These are phyloP conservation scores for Nyssa sinensis DNA, from an alignment of 148 eudicot genomes.

Conservation along the genomic window DNA sequence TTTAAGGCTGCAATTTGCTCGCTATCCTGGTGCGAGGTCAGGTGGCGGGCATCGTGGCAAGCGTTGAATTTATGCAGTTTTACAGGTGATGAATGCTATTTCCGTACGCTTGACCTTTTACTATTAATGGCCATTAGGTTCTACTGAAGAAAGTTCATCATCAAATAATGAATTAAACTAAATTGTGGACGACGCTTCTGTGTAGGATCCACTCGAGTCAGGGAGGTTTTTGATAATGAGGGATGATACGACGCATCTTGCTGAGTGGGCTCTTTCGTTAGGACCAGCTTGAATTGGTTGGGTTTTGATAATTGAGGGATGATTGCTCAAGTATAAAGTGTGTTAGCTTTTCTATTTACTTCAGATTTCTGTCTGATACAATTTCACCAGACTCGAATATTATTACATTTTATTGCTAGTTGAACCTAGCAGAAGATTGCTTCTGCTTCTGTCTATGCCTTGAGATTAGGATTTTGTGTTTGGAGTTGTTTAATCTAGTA, in stretches of 20 bases:
- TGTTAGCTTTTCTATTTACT: not conserved
- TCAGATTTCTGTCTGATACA: not conserved
- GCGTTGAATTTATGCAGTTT: constrained; percentile 44
- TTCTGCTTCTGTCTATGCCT: not conserved
- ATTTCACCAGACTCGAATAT: not conserved
- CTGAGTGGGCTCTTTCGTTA: constrained; percentile 26
- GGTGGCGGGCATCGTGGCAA: constrained; percentile 81
- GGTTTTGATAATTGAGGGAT: constrained; percentile 12
- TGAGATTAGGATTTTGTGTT: not conserved
- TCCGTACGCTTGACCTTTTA: constrained; percentile 33
- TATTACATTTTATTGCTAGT: not conserved
- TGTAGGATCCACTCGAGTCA: constrained; percentile 57
- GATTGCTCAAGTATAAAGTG: not conserved
- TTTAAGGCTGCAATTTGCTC: constrained; percentile 82
- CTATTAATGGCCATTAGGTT: constrained; percentile 26
- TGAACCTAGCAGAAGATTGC: not conserved
- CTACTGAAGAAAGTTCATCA: constrained; percentile 18
- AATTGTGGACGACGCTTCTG: constrained; percentile 37
- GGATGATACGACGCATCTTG: constrained; percentile 23
- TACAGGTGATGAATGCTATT: constrained; percentile 57
- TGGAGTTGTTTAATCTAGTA: not conserved
- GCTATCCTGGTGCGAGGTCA: constrained; percentile 85
- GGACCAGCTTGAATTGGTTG: constrained; percentile 26
- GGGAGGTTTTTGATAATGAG: constrained; percentile 33
- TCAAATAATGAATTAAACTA: constrained; percentile 17